Base-by-base conservation (phyloP, 2,329 filamentous ascomycete species). In the Lasiodiplodia sp. region DNA sequence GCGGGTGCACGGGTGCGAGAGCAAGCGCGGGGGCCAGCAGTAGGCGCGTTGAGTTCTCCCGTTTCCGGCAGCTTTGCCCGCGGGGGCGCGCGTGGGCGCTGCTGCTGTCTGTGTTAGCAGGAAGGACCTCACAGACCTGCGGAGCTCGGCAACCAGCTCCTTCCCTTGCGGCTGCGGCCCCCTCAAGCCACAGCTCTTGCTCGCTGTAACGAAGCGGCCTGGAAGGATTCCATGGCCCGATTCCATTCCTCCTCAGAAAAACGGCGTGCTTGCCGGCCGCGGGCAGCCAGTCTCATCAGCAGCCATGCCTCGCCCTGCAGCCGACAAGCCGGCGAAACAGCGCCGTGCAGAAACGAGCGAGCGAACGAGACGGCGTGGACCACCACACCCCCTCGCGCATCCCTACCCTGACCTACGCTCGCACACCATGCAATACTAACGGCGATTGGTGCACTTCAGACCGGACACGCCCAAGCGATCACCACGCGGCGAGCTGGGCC, bases 21-120 rank as follows among this genome's bases (percentile, higher is more conserved):
- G 40, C 16, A 18, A n/a, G 57, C 57, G 57, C 57, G 58, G 34
- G 40, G 44, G 44, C 58, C 58, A 63, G 58, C 34, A n/a, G 40
- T 25, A 63, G 58, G 58, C 58, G 31, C 37, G 6, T 40, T 51
- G 23, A 28, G 23, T 28, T 28, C 28, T 25, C 52, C 37, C 58
- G 40, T 31, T 63, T 63, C 40, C 58, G 58, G 58, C 58, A 63
- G 58, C 44, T 18, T 28, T 21, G 58, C 44, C 44, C 40, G 40
- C 58, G 16, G 56, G 40, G 14, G 58, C 14, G 16, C 23, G 18
- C 10, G 40, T 10, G 2, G 8, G 21, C 8, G 34, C 11, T 31
- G 23, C 2, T 52, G 49, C 11, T 18, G 28, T 28, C 14, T 40
- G 38, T 40, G 38, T 14, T 3, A 40, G 38, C 18, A 47, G 40